Percentiles rank a stretch among this genome's conserved stretches.
phyloP scores from a whole-genome alignment of 2,329 filamentous ascomycete genomes.

The Apiospora arundinis region DNA sequence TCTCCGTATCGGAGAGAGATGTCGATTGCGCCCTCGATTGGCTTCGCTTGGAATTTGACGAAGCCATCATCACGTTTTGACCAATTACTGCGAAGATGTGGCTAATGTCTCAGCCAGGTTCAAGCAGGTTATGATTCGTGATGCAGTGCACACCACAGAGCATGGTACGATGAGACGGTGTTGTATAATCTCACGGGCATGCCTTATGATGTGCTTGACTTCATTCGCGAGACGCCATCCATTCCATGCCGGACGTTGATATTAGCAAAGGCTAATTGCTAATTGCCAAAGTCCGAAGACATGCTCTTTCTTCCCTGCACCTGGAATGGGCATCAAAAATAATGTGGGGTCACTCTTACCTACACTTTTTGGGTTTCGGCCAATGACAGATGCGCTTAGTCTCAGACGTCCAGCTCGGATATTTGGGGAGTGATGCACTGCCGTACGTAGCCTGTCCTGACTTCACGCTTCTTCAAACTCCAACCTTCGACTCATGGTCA shows the following conservation, averaged over 20 bases:
- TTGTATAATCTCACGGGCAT: background rate
- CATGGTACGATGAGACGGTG: background rate
- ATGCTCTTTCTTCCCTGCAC: background rate
- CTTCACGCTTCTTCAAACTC: background rate
- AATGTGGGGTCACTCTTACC: background rate
- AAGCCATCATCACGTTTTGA: slow-evolving; percentile 15
- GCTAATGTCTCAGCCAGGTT: background rate
- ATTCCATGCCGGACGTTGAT: background rate
- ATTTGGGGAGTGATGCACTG: background rate
- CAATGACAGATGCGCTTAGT: background rate
- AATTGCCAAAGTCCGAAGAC: background rate
- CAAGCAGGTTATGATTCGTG: slow-evolving; percentile 8
- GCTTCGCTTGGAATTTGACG: slow-evolving; percentile 5
- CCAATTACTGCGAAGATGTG: background rate
- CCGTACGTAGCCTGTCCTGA: background rate
- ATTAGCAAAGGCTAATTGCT: background rate
- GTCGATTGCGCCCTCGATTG: slow-evolving; percentile 22
- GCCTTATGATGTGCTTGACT: background rate
- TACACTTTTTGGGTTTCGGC: background rate
- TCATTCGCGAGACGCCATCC: background rate
- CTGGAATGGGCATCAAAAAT: background rate
- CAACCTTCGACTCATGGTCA: background rate
- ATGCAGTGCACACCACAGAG: background rate
- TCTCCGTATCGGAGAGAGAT: slow-evolving; percentile 29
- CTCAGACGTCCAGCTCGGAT: background rate